Base-by-base conservation (phyloP, 228 moss, liverwort and hornwort species). In the Sphagnum magellanicum region DNA sequence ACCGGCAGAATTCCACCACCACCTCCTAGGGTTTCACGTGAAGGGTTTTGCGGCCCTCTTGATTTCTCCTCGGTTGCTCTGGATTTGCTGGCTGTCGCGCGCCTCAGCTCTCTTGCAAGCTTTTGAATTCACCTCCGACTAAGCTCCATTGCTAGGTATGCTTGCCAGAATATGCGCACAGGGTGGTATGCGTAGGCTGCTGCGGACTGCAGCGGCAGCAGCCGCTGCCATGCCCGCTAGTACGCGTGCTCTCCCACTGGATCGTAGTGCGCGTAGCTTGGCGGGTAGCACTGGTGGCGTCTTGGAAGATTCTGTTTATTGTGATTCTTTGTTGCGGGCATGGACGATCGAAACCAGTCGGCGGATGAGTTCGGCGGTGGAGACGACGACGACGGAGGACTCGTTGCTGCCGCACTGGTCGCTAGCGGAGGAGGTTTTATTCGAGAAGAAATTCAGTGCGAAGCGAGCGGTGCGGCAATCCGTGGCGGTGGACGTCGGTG, bases 211-310 rank as follows among this genome's bases (percentile, higher is more conserved):
- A 71, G 66, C 69, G 48, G 65, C 65, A 49, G 76, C 63, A 32
- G 53, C 51, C 15, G 68, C 64, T 48, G 64, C 46, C 46, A 64
- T 17, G 46, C 13, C 52, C 13, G 74, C 48, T 63, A 81, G 74
- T 76, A 71, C 73, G 69, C 73, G 78, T 71, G 75, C 69, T 60
- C 73, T 81, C 59, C 69, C 71, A 48, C 66, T 78, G 66, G 72
- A 77, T 14, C 52, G 81, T 63, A 70, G 63, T 53, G 69, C 73
- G 53, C 75, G 67, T 58, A 78, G 70, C 53, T 59, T 81, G 64
- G 60, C 81, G 49, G 81, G 77, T 12, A 59, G 48, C 6, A 7
- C 15, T 14, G 71, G 81, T 75, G 63, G 75, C 72, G 52, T 71
- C 63, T 10, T 75, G 68, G 62, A 71, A 51, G 69, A 78, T 63